These are phyloP conservation scores for Suillus subaureus DNA, from an alignment of 768 basidiomycete genomes.

Conservation along the genomic window DNA sequence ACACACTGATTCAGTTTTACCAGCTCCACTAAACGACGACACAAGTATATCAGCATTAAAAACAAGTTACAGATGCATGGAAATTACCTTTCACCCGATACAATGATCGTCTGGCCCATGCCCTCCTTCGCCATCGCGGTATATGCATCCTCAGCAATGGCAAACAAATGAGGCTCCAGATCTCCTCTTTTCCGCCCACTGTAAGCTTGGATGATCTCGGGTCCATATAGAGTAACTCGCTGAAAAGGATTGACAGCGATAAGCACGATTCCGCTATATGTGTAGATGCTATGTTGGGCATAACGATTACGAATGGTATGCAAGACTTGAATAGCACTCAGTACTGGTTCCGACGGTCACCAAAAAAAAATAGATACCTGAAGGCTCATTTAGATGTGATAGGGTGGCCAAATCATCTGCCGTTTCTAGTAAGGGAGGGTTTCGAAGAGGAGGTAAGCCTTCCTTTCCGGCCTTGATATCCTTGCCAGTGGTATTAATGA, in stretches of 20 bases:
- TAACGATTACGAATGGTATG: conserved; percentile 98
- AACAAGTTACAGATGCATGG: background rate
- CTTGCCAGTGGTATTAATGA: conserved; percentile 76
- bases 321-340: conserved; percentile 57
- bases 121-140: conserved; percentile 95
- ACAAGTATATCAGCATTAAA: conserved; percentile 14
- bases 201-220: conserved; percentile 97
- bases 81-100: conserved; percentile 92
- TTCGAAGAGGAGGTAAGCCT: conserved; percentile 88
- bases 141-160: conserved; percentile 98
- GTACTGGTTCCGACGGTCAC: background rate
- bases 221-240: conserved; percentile 94
- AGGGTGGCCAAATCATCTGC: conserved; percentile 98
- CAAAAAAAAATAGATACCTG: conserved; percentile 54
- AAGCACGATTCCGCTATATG: conserved; percentile 97
- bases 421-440: conserved; percentile 94
- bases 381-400: conserved; percentile 97
- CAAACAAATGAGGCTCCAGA: conserved; percentile 96
- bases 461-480: conserved; percentile 80
- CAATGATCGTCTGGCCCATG: conserved; percentile 97
- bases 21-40: conserved; percentile 78
- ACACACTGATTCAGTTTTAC: conserved; percentile 95
- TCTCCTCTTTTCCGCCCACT: conserved; percentile 91
- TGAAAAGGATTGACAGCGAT: conserved; percentile 99
- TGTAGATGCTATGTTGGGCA: conserved; percentile 96